A percentile compares a stretch with the other conserved stretches of the same genome.
phyloP scores from a whole-genome alignment of 2,329 filamentous ascomycete species.

The Fusarium sp. region DNA sequence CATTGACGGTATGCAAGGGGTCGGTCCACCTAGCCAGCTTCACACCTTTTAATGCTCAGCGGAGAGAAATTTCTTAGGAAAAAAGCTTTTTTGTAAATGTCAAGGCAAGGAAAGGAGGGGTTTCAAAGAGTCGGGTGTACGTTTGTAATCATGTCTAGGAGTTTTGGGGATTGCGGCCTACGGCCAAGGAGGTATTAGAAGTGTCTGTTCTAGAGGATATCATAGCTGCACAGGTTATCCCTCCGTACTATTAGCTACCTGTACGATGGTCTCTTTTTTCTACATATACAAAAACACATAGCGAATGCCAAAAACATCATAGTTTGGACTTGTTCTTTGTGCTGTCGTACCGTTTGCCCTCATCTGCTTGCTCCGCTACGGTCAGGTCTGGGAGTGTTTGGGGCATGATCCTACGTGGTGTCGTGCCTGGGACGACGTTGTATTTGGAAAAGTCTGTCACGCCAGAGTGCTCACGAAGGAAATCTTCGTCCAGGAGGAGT shows the following conservation, averaged over 20 bases:
- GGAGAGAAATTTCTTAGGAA: constrained; percentile 4
- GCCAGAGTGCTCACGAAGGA: constrained; percentile 74
- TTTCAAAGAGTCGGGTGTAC: constrained; percentile 41
- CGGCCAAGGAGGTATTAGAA: constrained; percentile 44
- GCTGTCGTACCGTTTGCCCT: constrained; percentile 81
- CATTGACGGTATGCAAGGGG: constrained; percentile 70
- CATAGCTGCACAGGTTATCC: constrained; percentile 34
- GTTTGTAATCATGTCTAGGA: constrained; percentile 42
- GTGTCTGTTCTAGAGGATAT: constrained; percentile 45
- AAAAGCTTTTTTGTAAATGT: constrained; percentile 19
- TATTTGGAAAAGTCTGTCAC: constrained; percentile 82
- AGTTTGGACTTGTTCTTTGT: constrained; percentile 59
- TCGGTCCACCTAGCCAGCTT: constrained; percentile 62
- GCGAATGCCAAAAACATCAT: constrained; percentile 43
- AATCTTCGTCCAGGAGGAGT: constrained; percentile 85
- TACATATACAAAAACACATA: constrained; percentile 33
- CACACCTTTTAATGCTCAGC: constrained; percentile 29
- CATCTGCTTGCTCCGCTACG: constrained; percentile 85
- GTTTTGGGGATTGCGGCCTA: constrained; percentile 41
- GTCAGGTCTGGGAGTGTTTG: constrained; percentile 75
- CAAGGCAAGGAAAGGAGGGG: constrained; percentile 12
- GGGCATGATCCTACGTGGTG: constrained; percentile 85
- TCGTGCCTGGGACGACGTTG: constrained; percentile 73
- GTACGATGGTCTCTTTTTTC: constrained; percentile 36
- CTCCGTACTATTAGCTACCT: constrained; percentile 34